These are phyloP conservation scores for Pseudogymnoascus sp. DNA, from an alignment of 2,329 filamentous ascomycete genomes.

Conservation along the genomic window DNA sequence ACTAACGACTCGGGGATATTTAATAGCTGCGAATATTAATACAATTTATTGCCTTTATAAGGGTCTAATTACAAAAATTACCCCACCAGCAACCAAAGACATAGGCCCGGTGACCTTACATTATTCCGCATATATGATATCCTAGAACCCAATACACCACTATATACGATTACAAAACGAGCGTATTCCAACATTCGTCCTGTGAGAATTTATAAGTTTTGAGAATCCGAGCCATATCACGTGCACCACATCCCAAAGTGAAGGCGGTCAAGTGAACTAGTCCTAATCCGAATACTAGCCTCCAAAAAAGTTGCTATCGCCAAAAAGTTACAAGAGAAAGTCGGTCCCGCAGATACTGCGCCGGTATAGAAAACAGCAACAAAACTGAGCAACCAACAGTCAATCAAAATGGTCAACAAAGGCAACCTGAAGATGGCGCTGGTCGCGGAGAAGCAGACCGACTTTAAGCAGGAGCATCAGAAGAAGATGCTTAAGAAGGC, in stretches of 20 bases:
- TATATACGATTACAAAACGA: neutral
- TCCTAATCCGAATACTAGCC: slow-evolving; percentile 5
- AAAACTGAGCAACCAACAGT: neutral
- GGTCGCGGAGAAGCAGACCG: slow-evolving; percentile 44
- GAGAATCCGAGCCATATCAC: neutral
- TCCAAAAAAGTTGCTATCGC: slow-evolving; percentile 9
- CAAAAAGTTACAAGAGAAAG: slow-evolving; percentile 8
- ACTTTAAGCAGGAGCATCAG: slow-evolving; percentile 38
- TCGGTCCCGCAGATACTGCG: slow-evolving; percentile 4
- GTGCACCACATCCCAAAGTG: neutral
- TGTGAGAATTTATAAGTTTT: neutral
- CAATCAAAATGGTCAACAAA: slow-evolving; percentile 28
- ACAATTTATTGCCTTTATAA: neutral
- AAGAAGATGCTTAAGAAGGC: slow-evolving; percentile 29
- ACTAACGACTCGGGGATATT: neutral
- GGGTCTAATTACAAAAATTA: neutral
- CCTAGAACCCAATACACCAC: neutral
- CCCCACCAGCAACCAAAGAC: neutral
- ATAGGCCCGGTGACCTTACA: neutral
- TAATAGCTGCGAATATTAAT: neutral
- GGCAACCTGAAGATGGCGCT: slow-evolving; percentile 45
- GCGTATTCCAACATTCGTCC: neutral
- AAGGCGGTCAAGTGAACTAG: slow-evolving; percentile 8
- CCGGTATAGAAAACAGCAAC: neutral
- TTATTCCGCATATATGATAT: neutral